Evolutionary conservation across 345 rosid species (phyloP), one percentile per base, ranked within the genome.

Genomic region (Reutealis trisperma): DNA sequence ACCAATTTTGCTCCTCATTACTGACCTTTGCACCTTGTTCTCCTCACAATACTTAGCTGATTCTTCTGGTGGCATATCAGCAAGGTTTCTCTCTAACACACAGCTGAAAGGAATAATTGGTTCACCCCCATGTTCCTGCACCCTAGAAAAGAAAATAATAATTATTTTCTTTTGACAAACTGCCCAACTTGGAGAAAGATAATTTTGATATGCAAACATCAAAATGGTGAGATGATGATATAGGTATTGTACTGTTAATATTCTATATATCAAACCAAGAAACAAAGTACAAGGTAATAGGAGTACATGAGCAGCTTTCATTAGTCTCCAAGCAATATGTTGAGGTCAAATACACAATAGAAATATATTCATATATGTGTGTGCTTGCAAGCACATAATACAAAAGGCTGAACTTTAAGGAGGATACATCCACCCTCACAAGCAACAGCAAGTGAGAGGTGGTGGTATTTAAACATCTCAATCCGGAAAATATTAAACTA

Each of bases 121-220:
- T 85, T 92, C 98, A 34, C 90, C 95, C 25, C 98, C 97, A 76
- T 96, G 98, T 76, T 92, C 99, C 85, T 96, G 98, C 80, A 96
- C 98, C 99, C 98, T 93, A 75, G 57, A 75, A 74, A 55, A 73
- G 72, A 85, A 67, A 63, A 77, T 30, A 42, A 51, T 44, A 57
- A 12, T 75, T 74, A 62, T 25, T 62, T 69, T 59, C 42, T 27
- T 34, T 37, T 1, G 6, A 34, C 15, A 41, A 77, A 71, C 60
- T 1, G 24, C 18, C 16, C n/a, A 55, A 2, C 25, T 6, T 2
- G 21, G 24, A 42, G 19, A 55, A 25, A 66, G 5, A 52, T 21
- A 66, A 0, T 24, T 66, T 66, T 42, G 30, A n/a, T 15, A 11
- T 37, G 51, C 19, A 37, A 0, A 58, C 14, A 47, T 47, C 51